Conservation (phyloP, 495 filamentous ascomycete genomes). For the Annulohypoxylon nitens region DNA sequence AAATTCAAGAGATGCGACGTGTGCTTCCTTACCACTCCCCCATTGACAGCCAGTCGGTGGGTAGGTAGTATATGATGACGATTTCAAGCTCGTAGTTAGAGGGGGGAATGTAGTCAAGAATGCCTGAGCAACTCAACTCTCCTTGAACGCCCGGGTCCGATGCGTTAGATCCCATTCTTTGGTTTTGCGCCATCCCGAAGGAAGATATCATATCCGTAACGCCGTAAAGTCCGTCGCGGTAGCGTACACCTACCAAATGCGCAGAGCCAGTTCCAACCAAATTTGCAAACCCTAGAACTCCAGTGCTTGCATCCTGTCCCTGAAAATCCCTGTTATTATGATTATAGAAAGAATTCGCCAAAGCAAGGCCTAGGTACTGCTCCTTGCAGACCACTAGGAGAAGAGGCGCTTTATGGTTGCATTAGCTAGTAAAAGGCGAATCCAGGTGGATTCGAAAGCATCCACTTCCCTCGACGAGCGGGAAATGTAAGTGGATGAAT, state of each 20-base stretch:
- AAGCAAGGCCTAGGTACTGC: not conserved
- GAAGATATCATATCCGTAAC: constrained; percentile 36
- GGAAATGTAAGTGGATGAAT: not conserved
- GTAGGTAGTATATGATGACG: not conserved
- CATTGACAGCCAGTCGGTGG: not conserved
- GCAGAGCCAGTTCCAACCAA: constrained; percentile 11
- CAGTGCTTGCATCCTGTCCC: constrained; percentile 18
- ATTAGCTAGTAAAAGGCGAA: not conserved
- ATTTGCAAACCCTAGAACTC: constrained; percentile 27
- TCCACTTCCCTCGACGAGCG: not conserved
- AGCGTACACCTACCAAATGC: constrained; percentile 22
- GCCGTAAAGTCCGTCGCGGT: constrained; percentile 35
- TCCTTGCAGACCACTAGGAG: not conserved
- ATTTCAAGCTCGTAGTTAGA: constrained; percentile 9
- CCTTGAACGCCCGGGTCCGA: constrained; percentile 38
- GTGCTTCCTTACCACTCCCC: not conserved
- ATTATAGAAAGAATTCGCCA: constrained; percentile 21
- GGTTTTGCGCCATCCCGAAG: constrained; percentile 24
- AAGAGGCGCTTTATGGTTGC: not conserved
- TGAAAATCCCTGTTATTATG: constrained; percentile 16
- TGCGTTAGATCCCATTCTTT: constrained; percentile 32
- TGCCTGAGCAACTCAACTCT: constrained; percentile 17
- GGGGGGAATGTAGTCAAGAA: constrained; percentile 20
- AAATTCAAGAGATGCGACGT: not conserved
- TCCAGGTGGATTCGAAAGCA: not conserved